Evolutionary conservation across 495 filamentous ascomycete species (phyloP).

Genomic region (Clavariopsis aquatica): DNA sequence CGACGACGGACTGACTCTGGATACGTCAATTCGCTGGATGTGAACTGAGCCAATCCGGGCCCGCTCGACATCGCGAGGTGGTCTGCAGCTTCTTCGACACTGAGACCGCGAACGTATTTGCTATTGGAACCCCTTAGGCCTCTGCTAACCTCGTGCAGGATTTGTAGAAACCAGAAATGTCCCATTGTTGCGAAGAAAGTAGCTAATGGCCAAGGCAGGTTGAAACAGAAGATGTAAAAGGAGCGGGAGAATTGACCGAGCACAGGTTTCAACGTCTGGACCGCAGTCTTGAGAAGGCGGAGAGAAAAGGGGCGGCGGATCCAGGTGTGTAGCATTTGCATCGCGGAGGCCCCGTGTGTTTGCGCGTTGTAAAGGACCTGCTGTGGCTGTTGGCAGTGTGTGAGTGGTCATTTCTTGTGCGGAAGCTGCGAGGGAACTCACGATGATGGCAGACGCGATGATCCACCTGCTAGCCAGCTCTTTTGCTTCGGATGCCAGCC

Average conservation of each 20-base stretch:
- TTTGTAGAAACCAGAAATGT: conserved; percentile 49
- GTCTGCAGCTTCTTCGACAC: conserved; percentile 15
- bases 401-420: not conserved
- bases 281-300: conserved; percentile 48
- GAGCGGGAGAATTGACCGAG: conserved; percentile 49
- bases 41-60: conserved; percentile 16
- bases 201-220: conserved; percentile 49
- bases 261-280: conserved; percentile 47
- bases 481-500: conserved; percentile 58
- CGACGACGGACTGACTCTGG: conserved; percentile 36
- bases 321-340: conserved; percentile 53
- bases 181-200: conserved; percentile 47
- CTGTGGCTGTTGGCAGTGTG: conserved; percentile 19
- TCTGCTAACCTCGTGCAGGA: conserved; percentile 44
- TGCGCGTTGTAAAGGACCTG: conserved; percentile 21
- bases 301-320: conserved; percentile 47
- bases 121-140: conserved; percentile 43
- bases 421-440: conserved; percentile 41
- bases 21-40: conserved; percentile 15
- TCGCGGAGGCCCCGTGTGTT: conserved; percentile 43
- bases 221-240: conserved; percentile 56
- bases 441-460: conserved; percentile 52
- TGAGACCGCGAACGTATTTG: conserved; percentile 18
- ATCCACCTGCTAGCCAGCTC: conserved; percentile 57
- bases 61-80: conserved; percentile 27